Conservation (phyloP, 139 green algal species). For the Haematococcus sp. region DNA sequence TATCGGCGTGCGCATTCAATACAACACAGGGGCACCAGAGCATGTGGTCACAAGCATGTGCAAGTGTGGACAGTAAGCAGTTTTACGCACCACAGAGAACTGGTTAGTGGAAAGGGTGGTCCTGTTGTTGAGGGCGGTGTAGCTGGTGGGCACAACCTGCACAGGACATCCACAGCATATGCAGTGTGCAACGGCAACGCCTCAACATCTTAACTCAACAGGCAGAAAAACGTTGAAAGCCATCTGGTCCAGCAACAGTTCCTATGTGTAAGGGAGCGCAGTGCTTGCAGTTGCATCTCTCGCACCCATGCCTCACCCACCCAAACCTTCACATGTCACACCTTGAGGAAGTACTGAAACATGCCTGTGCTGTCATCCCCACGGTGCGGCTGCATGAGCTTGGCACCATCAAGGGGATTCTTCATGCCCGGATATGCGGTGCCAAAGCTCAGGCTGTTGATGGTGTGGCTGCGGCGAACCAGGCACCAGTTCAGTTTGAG, state of each 20-base stretch:
- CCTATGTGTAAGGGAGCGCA: too few species aligned
- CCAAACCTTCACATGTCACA: constrained; percentile 4
- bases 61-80: too few species aligned
- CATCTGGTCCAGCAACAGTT: too few species aligned
- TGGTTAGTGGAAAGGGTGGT: constrained; percentile 84
- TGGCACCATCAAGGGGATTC: constrained; percentile 78
- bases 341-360: constrained; percentile 98
- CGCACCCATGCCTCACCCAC: not conserved
- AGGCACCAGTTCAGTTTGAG: too few species aligned
- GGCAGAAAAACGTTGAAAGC: too few species aligned
- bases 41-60: too few species aligned
- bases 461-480: constrained; percentile 68
- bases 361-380: constrained; percentile 57
- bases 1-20: too few species aligned
- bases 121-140: constrained; percentile 60
- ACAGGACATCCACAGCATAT: not conserved
- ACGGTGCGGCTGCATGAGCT: constrained; percentile 16
- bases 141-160: constrained; percentile 91
- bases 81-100: constrained; percentile 70
- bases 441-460: constrained; percentile 62
- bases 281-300: too few species aligned
- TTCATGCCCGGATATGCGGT: constrained; percentile 67
- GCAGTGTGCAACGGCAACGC: not conserved
- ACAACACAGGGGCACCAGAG: too few species aligned
- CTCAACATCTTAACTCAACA: not conserved